Conservation (phyloP, 768 basidiomycete species). For the Xerocomus brunneocitrinus region DNA sequence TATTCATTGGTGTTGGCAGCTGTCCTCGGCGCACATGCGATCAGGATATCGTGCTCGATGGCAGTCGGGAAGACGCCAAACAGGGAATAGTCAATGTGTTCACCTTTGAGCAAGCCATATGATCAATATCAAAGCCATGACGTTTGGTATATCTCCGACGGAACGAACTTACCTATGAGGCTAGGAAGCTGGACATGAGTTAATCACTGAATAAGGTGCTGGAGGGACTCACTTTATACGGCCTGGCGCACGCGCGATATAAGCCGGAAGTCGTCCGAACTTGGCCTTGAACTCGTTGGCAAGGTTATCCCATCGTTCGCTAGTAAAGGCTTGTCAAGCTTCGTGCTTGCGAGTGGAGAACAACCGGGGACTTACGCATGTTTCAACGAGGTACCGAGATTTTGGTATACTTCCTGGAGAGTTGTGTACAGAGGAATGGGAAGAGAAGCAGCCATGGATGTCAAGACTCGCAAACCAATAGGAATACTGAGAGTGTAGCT, state of each 20-base stretch:
- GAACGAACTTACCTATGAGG: conserved; percentile 30
- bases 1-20: conserved; percentile 14
- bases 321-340: conserved; percentile 10
- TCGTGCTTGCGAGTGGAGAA: too few relatives aligned
- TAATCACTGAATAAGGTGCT: background rate
- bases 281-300: conserved; percentile 55
- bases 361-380: conserved; percentile 37
- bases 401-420: conserved; percentile 52
- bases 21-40: conserved; percentile 58
- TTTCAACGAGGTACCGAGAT: conserved; percentile 47
- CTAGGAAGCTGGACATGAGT: conserved; percentile 11
- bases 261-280: conserved; percentile 63
- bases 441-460: conserved; percentile 48
- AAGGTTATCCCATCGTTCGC: conserved; percentile 57
- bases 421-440: conserved; percentile 59
- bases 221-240: conserved; percentile 60
- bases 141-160: background rate
- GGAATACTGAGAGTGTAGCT: too few relatives aligned
- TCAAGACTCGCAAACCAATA: too few relatives aligned
- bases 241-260: conserved; percentile 75
- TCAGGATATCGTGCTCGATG: conserved; percentile 77
- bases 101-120: conserved; percentile 45
- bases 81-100: conserved; percentile 80
- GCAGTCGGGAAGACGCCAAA: conserved; percentile 86
- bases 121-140: background rate